Evolutionary conservation across 192 early-diverging fungal species (phyloP).

Genomic region (Linnemannia hyalina): DNA sequence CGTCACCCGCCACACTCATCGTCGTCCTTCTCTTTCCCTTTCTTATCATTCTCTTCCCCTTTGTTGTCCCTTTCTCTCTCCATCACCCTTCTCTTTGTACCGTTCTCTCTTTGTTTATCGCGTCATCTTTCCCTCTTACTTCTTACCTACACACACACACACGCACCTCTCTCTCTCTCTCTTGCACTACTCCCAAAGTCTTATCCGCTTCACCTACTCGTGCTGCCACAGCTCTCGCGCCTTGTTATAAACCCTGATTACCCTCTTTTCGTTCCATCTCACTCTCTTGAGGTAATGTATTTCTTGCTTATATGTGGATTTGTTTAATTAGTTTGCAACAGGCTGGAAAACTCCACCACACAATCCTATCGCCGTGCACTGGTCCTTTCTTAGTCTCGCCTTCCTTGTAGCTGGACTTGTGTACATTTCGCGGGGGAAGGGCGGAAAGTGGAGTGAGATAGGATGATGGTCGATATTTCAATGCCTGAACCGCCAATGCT

Average conservation of each 20-base stretch:
- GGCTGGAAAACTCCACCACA: not conserved
- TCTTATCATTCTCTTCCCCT: too few species aligned
- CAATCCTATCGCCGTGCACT: not conserved
- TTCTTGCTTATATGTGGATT: not conserved
- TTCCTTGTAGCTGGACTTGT: conserved; percentile 5
- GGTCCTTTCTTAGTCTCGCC: conserved; percentile 8
- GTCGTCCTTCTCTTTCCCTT: too few species aligned
- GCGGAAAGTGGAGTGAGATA: conserved; percentile 11
- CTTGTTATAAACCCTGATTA: too few species aligned
- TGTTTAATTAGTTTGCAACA: conserved; percentile 1
- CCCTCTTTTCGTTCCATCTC: not conserved
- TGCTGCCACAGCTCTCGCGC: not conserved
- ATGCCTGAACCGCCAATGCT: not conserved
- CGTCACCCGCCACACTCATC: too few species aligned
- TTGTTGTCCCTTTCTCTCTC: too few species aligned
- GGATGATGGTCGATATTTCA: not conserved
- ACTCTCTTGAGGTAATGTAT: conserved; percentile 2
- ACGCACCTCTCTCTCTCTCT: not conserved
- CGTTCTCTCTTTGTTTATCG: too few species aligned
- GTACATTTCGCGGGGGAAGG: conserved; percentile 3
- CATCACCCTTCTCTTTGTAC: too few species aligned
- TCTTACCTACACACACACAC: too few species aligned
- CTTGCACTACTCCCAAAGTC: not conserved
- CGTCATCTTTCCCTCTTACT: too few species aligned
- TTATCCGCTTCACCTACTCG: not conserved